phyloP scores from a whole-genome alignment of 2,329 filamentous ascomycete genomes.

The Hypoxylon sp. region DNA sequence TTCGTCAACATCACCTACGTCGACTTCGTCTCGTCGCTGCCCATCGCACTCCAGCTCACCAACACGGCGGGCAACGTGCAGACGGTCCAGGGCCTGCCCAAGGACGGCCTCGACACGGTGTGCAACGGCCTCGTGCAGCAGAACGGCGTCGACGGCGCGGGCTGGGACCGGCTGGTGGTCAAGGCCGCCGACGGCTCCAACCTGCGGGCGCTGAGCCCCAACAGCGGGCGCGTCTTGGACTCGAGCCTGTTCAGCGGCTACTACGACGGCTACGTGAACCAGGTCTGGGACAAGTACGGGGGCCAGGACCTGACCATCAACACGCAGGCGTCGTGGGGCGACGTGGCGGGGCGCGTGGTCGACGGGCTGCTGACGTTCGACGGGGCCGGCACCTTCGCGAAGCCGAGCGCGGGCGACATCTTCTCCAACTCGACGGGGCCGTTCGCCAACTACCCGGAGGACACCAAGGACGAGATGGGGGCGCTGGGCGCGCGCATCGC shows the following conservation, averaged over 20 bases:
- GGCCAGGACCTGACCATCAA: constrained; percentile 56
- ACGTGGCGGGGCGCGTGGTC: constrained; percentile 54
- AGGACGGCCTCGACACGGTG: constrained; percentile 56
- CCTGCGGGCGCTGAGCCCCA: constrained; percentile 63
- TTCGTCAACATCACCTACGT: constrained; percentile 78
- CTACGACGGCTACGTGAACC: constrained; percentile 58
- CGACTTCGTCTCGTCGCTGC: constrained; percentile 73
- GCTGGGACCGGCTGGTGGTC: constrained; percentile 62
- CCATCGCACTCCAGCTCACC: constrained; percentile 64
- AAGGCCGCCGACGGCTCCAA: constrained; percentile 49
- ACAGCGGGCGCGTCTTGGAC: constrained; percentile 56
- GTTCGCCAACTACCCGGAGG: constrained; percentile 55
- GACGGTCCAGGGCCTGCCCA: constrained; percentile 58
- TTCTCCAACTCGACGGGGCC: constrained; percentile 56
- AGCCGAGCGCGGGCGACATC: constrained; percentile 53
- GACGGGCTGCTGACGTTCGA: constrained; percentile 51
- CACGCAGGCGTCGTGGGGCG: constrained; percentile 62
- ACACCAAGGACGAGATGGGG: constrained; percentile 56
- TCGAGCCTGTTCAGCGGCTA: constrained; percentile 58
- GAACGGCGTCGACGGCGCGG: constrained; percentile 54
- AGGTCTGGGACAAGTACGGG: constrained; percentile 61
- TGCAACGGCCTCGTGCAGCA: constrained; percentile 56
- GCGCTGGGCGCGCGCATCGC: constrained; percentile 77
- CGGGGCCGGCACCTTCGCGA: constrained; percentile 51
- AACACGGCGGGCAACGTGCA: constrained; percentile 55